phyloP scores from a whole-genome alignment of 148 eudicot species.

The Rhododendron ferrugineum region DNA sequence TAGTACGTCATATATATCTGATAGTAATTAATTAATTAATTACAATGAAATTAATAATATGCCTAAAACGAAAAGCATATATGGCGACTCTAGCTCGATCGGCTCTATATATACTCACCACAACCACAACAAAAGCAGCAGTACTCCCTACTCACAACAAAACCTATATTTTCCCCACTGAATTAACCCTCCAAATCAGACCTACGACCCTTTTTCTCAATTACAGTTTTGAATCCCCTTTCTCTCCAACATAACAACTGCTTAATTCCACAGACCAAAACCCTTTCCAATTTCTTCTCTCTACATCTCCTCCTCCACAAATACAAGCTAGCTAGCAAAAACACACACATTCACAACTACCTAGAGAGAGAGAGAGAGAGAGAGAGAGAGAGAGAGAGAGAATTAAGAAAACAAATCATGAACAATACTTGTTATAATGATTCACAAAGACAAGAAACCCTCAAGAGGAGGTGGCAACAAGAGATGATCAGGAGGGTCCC shows the following conservation, averaged over 20 bases:
- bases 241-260: not conserved
- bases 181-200: not conserved
- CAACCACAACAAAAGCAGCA: constrained; percentile 8
- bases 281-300: not conserved
- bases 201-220: constrained; percentile 1
- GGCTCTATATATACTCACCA: constrained; percentile 13
- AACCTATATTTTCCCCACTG: not conserved
- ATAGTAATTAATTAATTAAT: too few relatives aligned
- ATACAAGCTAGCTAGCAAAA: not conserved
- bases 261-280: not conserved
- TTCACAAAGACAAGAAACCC: constrained; percentile 24
- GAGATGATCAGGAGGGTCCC: constrained; percentile 13
- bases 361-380: not conserved
- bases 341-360: not conserved
- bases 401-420: constrained; percentile 1
- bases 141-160: not conserved
- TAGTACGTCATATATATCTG: not conserved
- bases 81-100: not conserved
- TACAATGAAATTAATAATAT: too few relatives aligned
- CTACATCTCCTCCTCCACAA: not conserved
- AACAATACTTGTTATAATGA: constrained; percentile 14
- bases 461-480: constrained; percentile 35
- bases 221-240: not conserved
- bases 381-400: not conserved
- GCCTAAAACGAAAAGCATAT: too few relatives aligned